Percentiles rank a stretch among this genome's conserved stretches.
These are phyloP conservation scores for Candida dajiaensis DNA, from an alignment of 805 yeast species.

Conservation along the genomic window DNA sequence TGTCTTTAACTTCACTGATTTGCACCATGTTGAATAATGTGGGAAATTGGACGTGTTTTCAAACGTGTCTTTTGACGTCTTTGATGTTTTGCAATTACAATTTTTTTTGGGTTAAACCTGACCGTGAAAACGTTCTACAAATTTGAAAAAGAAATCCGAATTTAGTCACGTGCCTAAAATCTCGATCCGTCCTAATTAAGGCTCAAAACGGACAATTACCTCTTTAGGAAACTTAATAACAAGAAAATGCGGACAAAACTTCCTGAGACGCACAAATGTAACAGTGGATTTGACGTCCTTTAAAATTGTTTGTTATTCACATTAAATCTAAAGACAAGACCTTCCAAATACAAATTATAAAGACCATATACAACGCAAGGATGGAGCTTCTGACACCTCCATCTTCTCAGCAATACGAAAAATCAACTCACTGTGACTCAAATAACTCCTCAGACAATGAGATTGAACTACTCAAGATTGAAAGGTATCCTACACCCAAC, in stretches of 20 bases:
- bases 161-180: neutral
- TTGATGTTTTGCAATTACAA: neutral
- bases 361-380: neutral
- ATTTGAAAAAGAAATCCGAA: neutral
- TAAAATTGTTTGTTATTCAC: neutral
- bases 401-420: slow-evolving; percentile 17
- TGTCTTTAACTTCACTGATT: slow-evolving; percentile 68
- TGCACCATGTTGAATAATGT: slow-evolving; percentile 49
- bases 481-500: neutral
- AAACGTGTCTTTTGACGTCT: neutral
- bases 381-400: slow-evolving; percentile 23
- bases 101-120: neutral
- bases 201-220: slow-evolving; percentile 15
- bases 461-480: neutral
- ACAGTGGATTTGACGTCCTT: neutral
- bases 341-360: neutral
- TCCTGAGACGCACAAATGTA: neutral
- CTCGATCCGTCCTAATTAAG: slow-evolving; percentile 4
- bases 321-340: neutral
- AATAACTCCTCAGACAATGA: neutral
- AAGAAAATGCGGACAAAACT: slow-evolving; percentile 1
- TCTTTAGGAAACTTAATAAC: slow-evolving; percentile 20
- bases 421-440: neutral
- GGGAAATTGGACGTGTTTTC: neutral
- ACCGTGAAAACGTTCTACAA: neutral